Base-by-base conservation (phyloP, 257 asterid species). In the Linderniella brevidens region DNA sequence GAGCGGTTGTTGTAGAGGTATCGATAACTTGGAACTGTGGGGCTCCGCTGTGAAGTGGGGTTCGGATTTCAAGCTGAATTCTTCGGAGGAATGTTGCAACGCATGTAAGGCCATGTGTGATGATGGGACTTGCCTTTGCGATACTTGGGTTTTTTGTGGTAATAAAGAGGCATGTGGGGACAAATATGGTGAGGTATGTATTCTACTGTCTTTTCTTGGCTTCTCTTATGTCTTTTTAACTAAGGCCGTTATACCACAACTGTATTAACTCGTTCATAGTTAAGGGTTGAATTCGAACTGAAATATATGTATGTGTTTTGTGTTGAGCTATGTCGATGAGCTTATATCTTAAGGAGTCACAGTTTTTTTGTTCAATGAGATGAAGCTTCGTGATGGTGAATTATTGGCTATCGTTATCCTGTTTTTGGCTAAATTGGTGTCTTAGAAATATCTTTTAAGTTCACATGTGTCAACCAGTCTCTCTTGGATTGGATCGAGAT, bases 1-100 rank as follows among this genome's bases (percentile, higher is more conserved):
- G n/a, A 69, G 67, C 14, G 69, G 58, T 8, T 83, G 97, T 51
- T 88, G 97, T 61, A 80, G 42, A 59, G 95, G 97, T 73, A 54
- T 88, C 38, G 60, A 70, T 37, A 58, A 58, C 48, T 56, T 76
- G 77, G 97, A 88, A 92, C 76, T 77, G 29, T 87, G 97, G 97
- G 97, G 97, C 11, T 47, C 56, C 55, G 95, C 93, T 44, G 93
- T 88, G 52, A 88, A 83, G 49, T 88, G 97, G 97, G 97, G 97
- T 25, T 52, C 92, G 0, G 86, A 88, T 48, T 83, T 83, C 68
- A 88, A 80, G 82, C 61, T 88, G 47, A 76, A 78, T 74, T 72
- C 92, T 4, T 62, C 95, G 10, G 64, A 65, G 19, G 74, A 67
- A 37, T 88, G 97, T 56, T 88, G 97, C 35, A 42, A 57, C 39